These are phyloP conservation scores for Beauveria medogensis DNA, from an alignment of 2,329 filamentous ascomycete species.

Conservation along the genomic window DNA sequence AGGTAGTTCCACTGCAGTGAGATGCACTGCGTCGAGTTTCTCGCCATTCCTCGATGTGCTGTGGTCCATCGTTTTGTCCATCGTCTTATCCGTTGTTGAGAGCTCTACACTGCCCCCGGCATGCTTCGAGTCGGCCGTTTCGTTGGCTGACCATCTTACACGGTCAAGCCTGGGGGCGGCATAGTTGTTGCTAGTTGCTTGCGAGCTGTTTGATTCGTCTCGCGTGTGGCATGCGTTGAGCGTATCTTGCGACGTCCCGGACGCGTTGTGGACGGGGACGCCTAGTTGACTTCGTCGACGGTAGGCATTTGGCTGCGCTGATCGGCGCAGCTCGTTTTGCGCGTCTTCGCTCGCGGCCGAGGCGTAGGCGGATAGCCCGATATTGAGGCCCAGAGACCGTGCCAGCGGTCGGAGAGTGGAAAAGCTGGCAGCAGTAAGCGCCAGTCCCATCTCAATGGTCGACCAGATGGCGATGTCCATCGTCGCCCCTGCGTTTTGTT, in stretches of 20 bases:
- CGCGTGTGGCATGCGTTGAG: background rate
- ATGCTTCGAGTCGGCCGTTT: background rate
- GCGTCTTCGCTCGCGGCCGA: background rate
- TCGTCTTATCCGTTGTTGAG: background rate
- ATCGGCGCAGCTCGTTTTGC: background rate
- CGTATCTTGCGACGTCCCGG: slow-evolving; percentile 6
- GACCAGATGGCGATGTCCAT: slow-evolving; percentile 37
- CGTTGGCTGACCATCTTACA: background rate
- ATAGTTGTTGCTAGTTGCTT: background rate
- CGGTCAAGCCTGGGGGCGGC: background rate
- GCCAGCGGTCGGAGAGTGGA: slow-evolving; percentile 34
- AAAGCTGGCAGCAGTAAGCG: slow-evolving; percentile 35
- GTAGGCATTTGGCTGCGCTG: background rate
- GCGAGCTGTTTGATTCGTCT: background rate
- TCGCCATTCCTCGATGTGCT: background rate
- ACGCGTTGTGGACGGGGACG: background rate
- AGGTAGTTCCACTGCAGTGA: background rate
- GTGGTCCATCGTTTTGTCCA: background rate
- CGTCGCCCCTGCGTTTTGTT: slow-evolving; percentile 21
- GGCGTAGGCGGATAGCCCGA: background rate
- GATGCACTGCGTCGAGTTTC: background rate
- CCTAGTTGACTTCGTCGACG: background rate
- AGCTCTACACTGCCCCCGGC: background rate
- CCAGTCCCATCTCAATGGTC: slow-evolving; percentile 34
- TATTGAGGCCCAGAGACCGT: background rate